Evolutionary conservation across 306 rosid species (phyloP).

Genomic region (Biancaea sappan): DNA sequence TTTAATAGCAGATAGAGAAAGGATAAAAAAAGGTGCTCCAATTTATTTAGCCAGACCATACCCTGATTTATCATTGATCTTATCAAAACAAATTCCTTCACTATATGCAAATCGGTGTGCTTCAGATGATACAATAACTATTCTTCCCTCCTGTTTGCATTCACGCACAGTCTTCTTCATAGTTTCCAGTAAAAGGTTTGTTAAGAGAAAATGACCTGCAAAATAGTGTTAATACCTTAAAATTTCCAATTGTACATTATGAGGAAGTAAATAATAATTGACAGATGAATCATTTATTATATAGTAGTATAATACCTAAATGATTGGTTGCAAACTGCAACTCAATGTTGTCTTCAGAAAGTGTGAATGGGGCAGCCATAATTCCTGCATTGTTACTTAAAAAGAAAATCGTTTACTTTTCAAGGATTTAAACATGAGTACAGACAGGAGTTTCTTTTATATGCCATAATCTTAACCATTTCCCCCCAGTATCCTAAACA

Average conservation of each 20-base stretch:
- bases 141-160: constrained; percentile 71
- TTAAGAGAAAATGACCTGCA: constrained; percentile 84
- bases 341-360: constrained; percentile 71
- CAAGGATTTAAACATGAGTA: background rate
- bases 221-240: constrained; percentile 12
- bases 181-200: constrained; percentile 74
- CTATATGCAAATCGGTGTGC: constrained; percentile 57
- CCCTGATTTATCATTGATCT: constrained; percentile 72
- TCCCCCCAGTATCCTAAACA: background rate
- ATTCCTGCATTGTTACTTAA: constrained; percentile 86
- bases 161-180: constrained; percentile 73
- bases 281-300: background rate
- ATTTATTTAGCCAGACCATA: constrained; percentile 40
- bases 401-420: constrained; percentile 1
- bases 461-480: background rate
- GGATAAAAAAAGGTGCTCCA: background rate
- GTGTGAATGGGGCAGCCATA: constrained; percentile 75
- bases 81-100: constrained; percentile 69
- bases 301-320: constrained; percentile 51
- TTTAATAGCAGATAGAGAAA: constrained; percentile 1
- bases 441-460: background rate
- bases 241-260: background rate
- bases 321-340: constrained; percentile 88
- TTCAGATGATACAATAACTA: constrained; percentile 67
- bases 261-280: background rate